Evolutionary conservation across 1,139 yeast genomes (phyloP).

Genomic region (Yamadazyma diddensiae): DNA sequence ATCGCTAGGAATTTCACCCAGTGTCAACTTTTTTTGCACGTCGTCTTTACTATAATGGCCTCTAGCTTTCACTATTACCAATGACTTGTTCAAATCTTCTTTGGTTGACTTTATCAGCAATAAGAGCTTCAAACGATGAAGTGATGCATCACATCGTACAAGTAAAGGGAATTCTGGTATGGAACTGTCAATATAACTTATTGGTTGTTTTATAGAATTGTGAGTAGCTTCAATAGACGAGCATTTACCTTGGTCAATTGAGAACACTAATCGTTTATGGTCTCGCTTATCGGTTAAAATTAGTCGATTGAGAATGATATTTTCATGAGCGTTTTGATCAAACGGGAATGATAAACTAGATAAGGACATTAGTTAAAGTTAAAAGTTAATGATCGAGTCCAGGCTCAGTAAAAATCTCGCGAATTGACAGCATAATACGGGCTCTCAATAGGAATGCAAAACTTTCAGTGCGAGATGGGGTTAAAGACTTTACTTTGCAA

Average conservation of each 20-base stretch:
- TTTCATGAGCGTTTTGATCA: conserved; percentile 12
- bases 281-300: conserved; percentile 23
- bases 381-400: too few species aligned
- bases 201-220: conserved; percentile 14
- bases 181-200: conserved; percentile 24
- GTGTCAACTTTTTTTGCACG: conserved; percentile 10
- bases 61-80: conserved; percentile 27
- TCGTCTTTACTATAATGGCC: conserved; percentile 12
- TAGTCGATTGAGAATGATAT: conserved; percentile 21
- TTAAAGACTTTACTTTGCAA: too few species aligned
- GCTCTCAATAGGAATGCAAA: too few species aligned
- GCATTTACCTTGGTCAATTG: conserved; percentile 14
- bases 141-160: conserved; percentile 22
- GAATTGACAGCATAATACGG: too few species aligned
- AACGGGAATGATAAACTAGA: conserved; percentile 21
- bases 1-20: conserved; percentile 1
- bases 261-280: conserved; percentile 17
- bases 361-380: background rate
- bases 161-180: conserved; percentile 23
- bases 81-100: conserved; percentile 14
- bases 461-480: too few species aligned
- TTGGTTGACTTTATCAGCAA: conserved; percentile 19
- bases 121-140: conserved; percentile 25
- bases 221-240: conserved; percentile 15
- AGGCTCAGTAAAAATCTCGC: too few species aligned